phyloP scores from a whole-genome alignment of 345 rosid genomes.

The Ailanthus altissimus region DNA sequence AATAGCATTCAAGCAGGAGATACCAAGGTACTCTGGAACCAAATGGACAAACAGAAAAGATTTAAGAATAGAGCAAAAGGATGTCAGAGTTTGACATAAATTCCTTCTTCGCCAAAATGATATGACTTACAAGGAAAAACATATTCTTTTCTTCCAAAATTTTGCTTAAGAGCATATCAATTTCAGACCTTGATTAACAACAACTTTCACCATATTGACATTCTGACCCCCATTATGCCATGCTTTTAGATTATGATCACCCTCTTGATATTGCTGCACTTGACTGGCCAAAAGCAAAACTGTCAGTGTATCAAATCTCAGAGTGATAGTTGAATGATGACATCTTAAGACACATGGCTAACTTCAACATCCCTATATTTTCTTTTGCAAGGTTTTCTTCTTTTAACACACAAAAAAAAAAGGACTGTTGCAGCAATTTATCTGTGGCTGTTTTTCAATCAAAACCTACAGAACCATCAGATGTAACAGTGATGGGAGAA shows the following conservation, averaged over 20 bases:
- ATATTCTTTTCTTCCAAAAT: conserved; percentile 1
- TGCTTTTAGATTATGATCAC: background rate
- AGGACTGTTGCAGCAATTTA: background rate
- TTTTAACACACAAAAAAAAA: background rate
- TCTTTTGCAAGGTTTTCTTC: background rate
- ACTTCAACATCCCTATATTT: background rate
- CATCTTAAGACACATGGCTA: background rate
- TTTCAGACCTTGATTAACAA: background rate
- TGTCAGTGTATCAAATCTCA: background rate
- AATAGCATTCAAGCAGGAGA: background rate
- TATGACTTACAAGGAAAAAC: background rate
- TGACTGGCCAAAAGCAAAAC: background rate
- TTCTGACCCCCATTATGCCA: background rate
- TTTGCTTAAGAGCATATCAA: conserved; percentile 5
- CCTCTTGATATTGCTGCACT: background rate
- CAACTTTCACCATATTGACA: background rate
- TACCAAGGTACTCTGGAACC: background rate
- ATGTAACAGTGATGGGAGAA: background rate
- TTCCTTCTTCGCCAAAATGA: background rate
- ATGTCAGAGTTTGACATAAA: background rate
- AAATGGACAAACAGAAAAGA: background rate
- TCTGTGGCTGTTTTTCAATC: background rate
- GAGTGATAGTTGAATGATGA: background rate
- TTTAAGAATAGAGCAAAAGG: background rate
- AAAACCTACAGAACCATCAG: conserved; percentile 3